Evolutionary conservation across 352 stramenopile species (phyloP), one percentile per base, ranked within the genome.

Genomic region (Globisporangium okanoganense): DNA sequence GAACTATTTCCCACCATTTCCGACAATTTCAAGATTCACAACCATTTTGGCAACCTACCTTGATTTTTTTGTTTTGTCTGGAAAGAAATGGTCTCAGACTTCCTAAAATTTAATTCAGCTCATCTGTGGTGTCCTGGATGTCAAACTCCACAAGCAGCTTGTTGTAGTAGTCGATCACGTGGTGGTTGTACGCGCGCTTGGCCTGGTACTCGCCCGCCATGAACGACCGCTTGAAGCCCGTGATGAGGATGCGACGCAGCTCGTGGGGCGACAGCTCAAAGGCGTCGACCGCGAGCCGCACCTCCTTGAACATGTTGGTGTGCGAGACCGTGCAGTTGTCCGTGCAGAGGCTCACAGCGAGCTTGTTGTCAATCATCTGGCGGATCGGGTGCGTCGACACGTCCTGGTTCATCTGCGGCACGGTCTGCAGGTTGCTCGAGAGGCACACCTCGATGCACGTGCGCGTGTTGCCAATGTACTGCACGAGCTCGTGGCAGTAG

Each of bases 251-350:
- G 54, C 82, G 75, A 27, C 82, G 73, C 65, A 96, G 58, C 60
- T 96, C 82, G 35, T 69, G 71, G 27, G 87, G 76, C 18, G 77
- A 82, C 20, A 96, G 70, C 43, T 82, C 54, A 58, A 96, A 92
- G 14, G 85, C 85, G 50, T 96, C 84, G 53, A 80, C 86, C 9
- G 87, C 85, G 38, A 95, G 72, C 14, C 78, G 85, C 62, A 96
- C 75, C 58, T 96, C 88, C 43, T 70, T 73, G 38, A 94, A 71
- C 72, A 95, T 92, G 68, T 90, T 75, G 35, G 88, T 96, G 63
- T 94, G 79, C 44, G 80, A 94, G 1, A 96, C 87, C 5, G 85
- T 90, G 65, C 81, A 90, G 64, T 96, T 96, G 73, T 96, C 88
- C 12, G 88, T 96, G 62, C 81, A 96, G 16, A 96, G 72, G 45